A percentile compares a stretch with the other conserved stretches of the same genome.
phyloP scores from a whole-genome alignment of 2,329 filamentous ascomycete species.

The Aspergillus phoenicis region DNA sequence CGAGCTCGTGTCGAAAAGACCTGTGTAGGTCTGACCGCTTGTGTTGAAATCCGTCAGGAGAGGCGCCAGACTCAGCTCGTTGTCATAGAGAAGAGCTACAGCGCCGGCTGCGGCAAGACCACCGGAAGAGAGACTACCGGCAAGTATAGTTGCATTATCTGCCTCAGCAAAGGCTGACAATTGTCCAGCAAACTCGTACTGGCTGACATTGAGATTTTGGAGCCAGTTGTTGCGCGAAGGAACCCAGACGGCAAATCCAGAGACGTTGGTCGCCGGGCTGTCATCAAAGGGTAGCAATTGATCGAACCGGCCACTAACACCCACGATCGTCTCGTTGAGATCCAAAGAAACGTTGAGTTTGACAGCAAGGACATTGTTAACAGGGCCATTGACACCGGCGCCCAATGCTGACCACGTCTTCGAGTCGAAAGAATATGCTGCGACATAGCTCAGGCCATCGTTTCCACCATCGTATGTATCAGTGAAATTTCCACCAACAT shows the following conservation, averaged over 20 bases:
- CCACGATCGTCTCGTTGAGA: conserved; percentile 71
- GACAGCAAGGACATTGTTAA: conserved; percentile 74
- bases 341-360: conserved; percentile 73
- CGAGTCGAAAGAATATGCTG: conserved; percentile 69
- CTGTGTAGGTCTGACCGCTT: conserved; percentile 61
- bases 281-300: conserved; percentile 67
- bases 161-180: conserved; percentile 70
- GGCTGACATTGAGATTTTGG: conserved; percentile 68
- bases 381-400: conserved; percentile 79
- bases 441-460: conserved; percentile 72
- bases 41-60: conserved; percentile 50
- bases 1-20: conserved; percentile 72
- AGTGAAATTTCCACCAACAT: conserved; percentile 83
- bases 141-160: conserved; percentile 66
- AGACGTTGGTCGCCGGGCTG: conserved; percentile 62
- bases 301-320: conserved; percentile 78
- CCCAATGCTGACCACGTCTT: conserved; percentile 79
- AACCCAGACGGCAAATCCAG: conserved; percentile 90
- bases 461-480: conserved; percentile 66
- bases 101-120: conserved; percentile 73
- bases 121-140: conserved; percentile 78
- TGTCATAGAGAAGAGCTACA: conserved; percentile 60
- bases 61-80: conserved; percentile 42
- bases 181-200: conserved; percentile 70
- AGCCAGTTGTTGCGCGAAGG: conserved; percentile 85